phyloP scores from a whole-genome alignment of 2,329 filamentous ascomycete genomes.

The Pseudocercospora macadamiae region DNA sequence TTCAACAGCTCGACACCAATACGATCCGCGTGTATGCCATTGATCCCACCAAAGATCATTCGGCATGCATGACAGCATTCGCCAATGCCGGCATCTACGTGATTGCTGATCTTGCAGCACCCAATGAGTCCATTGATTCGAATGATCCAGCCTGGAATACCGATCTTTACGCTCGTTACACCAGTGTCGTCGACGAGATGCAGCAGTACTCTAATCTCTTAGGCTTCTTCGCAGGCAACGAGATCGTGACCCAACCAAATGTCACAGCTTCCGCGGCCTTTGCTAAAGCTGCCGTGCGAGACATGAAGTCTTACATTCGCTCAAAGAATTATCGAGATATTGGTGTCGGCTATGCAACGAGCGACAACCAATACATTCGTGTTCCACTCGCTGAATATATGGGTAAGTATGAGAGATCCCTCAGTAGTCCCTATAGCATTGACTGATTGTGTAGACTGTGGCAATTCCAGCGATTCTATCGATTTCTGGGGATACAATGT shows the following conservation, averaged over 20 bases:
- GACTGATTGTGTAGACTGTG: conserved; percentile 64
- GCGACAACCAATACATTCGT: conserved; percentile 84
- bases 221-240: conserved; percentile 98
- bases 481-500: conserved; percentile 99
- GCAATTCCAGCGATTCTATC: conserved; percentile 66
- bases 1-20: conserved; percentile 81
- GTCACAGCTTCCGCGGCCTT: conserved; percentile 90
- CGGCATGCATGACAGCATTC: conserved; percentile 80
- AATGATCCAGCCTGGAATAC: conserved; percentile 77
- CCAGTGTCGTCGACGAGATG: conserved; percentile 77
- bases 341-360: conserved; percentile 92
- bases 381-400: conserved; percentile 84
- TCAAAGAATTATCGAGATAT: conserved; percentile 72
- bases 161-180: conserved; percentile 78
- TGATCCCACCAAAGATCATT: conserved; percentile 76
- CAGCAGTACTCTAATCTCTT: conserved; percentile 85
- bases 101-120: conserved; percentile 85
- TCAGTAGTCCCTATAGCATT: not conserved
- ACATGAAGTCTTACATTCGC: conserved; percentile 92
- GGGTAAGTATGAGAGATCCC: conserved; percentile 22
- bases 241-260: conserved; percentile 84
- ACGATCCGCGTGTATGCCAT: conserved; percentile 93
- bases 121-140: conserved; percentile 78
- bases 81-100: conserved; percentile 90
- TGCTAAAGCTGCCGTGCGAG: conserved; percentile 95